Conservation (phyloP, 2,329 filamentous ascomycete genomes). For the Aspergillus fischeri region DNA sequence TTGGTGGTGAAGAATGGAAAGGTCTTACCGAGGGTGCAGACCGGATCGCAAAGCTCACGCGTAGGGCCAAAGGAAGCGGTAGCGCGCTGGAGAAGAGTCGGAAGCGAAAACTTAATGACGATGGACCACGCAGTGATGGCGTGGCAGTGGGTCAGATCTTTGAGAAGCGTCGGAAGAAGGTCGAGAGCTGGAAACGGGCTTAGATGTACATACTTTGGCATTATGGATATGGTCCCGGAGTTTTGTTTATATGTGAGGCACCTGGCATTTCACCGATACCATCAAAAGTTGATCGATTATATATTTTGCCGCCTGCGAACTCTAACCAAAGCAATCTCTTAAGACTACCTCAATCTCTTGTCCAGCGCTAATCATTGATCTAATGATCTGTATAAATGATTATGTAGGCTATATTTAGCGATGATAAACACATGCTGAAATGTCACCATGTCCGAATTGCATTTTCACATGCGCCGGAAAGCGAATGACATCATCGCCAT, state of each 20-base stretch:
- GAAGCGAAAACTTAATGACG: slow-evolving; percentile 69
- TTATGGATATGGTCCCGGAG: slow-evolving; percentile 1
- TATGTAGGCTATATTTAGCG: neutral
- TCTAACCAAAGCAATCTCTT: neutral
- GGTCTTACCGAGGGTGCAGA: slow-evolving; percentile 80
- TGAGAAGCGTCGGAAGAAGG: slow-evolving; percentile 43
- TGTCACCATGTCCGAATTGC: neutral
- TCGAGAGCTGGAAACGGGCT: slow-evolving; percentile 39
- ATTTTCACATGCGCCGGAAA: neutral
- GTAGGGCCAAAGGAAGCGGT: slow-evolving; percentile 57
- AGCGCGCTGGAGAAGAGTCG: slow-evolving; percentile 74
- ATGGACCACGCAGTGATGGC: slow-evolving; percentile 64
- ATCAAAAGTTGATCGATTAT: neutral
- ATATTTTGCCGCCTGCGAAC: neutral
- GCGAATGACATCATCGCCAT: neutral
- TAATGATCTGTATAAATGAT: neutral
- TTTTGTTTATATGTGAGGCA: slow-evolving; percentile 1
- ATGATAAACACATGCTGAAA: neutral
- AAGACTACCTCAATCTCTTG: neutral
- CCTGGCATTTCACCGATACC: neutral
- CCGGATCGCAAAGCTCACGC: slow-evolving; percentile 78
- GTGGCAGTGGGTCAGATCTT: slow-evolving; percentile 63
- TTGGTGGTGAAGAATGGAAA: slow-evolving; percentile 91
- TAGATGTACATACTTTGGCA: neutral
- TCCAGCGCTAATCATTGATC: neutral